Evolutionary conservation across 2,329 filamentous ascomycete species (phyloP).

Genomic region (Colletotrichum simmondsii): DNA sequence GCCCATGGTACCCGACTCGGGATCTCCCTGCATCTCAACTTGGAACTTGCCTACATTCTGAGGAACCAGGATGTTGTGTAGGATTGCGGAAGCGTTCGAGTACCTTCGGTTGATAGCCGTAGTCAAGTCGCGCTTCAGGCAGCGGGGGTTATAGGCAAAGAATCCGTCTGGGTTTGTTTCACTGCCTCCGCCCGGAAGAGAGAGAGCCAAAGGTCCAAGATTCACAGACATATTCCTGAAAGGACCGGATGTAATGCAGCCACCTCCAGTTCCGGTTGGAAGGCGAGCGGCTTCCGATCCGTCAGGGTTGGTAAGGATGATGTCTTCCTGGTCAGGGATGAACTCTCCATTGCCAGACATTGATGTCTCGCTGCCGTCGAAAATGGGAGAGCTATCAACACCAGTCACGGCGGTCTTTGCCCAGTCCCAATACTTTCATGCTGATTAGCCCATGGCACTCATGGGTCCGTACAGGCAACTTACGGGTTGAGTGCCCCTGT

Average conservation of each 20-base stretch:
- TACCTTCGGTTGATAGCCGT: conserved; percentile 38
- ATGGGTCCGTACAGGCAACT: neutral
- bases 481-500: conserved; percentile 52
- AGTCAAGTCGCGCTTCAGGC: conserved; percentile 50
- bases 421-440: conserved; percentile 58
- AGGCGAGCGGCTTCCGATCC: conserved; percentile 42
- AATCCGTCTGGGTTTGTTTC: conserved; percentile 35
- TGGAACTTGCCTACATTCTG: conserved; percentile 55
- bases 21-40: conserved; percentile 53
- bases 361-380: conserved; percentile 57
- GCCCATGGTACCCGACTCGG: conserved; percentile 39
- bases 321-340: conserved; percentile 38
- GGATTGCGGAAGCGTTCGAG: conserved; percentile 43
- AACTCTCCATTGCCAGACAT: conserved; percentile 56
- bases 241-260: conserved; percentile 63
- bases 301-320: conserved; percentile 41
- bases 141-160: conserved; percentile 55
- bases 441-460: neutral
- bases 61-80: conserved; percentile 50
- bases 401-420: conserved; percentile 46
- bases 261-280: conserved; percentile 63
- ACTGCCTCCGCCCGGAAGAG: conserved; percentile 39
- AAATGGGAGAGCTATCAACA: conserved; percentile 54
- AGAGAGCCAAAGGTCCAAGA: conserved; percentile 48
- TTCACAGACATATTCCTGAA: conserved; percentile 55